phyloP scores from a whole-genome alignment of 441 rosid species.

The Corymbia calophylla region DNA sequence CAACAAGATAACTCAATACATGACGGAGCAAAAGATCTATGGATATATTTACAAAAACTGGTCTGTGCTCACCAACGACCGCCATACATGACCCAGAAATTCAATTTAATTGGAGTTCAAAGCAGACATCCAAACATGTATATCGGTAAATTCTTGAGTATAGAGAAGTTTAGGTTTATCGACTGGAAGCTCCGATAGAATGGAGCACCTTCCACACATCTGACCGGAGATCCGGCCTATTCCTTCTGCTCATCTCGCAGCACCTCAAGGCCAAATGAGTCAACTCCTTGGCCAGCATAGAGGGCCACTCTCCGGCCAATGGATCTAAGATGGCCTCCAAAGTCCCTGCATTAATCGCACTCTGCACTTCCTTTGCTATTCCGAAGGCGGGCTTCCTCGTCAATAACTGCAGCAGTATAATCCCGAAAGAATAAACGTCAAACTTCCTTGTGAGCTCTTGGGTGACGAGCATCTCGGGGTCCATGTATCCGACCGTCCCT shows the following conservation, averaged over 20 bases:
- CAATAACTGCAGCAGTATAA: conserved; percentile 60
- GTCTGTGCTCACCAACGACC: not conserved
- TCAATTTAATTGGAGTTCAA: not conserved
- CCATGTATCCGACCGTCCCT: conserved; percentile 68
- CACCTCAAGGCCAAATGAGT: conserved; percentile 79
- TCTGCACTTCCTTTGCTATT: conserved; percentile 58
- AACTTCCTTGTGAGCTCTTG: conserved; percentile 81
- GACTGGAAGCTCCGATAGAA: conserved; percentile 85
- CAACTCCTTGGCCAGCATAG: conserved; percentile 80
- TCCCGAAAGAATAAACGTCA: conserved; percentile 87
- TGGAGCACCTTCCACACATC: conserved; percentile 86
- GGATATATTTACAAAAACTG: not conserved
- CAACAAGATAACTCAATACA: not conserved
- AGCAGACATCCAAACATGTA: not conserved
- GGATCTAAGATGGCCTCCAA: conserved; percentile 69
- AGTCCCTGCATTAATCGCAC: conserved; percentile 48
- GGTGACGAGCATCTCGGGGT: conserved; percentile 59
- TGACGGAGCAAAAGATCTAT: not conserved
- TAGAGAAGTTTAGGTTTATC: not conserved
- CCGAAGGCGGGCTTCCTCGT: conserved; percentile 69
- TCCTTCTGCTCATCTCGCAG: conserved; percentile 59
- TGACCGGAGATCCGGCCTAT: conserved; percentile 71
- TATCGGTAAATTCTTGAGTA: not conserved
- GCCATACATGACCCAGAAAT: not conserved
- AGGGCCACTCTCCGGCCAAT: conserved; percentile 96